A percentile compares a stretch with the other conserved stretches of the same genome.
These are phyloP conservation scores for Nothomitra cinnamomea DNA, from an alignment of 2,329 filamentous ascomycete genomes.

Conservation along the genomic window DNA sequence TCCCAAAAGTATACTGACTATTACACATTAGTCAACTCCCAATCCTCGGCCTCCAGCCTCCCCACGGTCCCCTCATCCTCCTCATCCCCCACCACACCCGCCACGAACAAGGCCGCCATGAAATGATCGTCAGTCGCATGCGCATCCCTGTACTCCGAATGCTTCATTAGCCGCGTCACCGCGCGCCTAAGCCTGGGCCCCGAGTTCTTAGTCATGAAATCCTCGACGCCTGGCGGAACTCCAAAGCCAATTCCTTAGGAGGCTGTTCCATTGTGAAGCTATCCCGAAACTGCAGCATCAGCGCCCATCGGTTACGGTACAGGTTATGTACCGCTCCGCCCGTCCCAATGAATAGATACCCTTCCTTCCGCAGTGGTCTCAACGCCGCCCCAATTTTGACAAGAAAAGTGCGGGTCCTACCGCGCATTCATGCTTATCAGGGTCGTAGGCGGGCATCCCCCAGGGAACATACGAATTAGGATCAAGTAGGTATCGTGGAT, in stretches of 20 bases:
- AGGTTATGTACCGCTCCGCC: slow-evolving; percentile 55
- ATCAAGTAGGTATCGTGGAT: slow-evolving; percentile 57
- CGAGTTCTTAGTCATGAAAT: slow-evolving; percentile 36
- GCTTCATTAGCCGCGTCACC: slow-evolving; percentile 48
- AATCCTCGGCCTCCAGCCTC: slow-evolving; percentile 39
- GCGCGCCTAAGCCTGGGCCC: slow-evolving; percentile 37
- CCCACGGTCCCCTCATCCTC: slow-evolving; percentile 28
- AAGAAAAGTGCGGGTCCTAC: slow-evolving; percentile 39
- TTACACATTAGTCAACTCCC: slow-evolving; percentile 49
- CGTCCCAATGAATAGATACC: slow-evolving; percentile 40
- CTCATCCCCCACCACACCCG: too few relatives aligned
- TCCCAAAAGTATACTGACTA: slow-evolving; percentile 38
- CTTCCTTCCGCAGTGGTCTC: slow-evolving; percentile 35
- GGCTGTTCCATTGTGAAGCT: slow-evolving; percentile 43
- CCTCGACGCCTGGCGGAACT: slow-evolving; percentile 47
- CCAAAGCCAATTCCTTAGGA: slow-evolving; percentile 41
- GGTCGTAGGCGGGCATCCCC: slow-evolving; percentile 46
- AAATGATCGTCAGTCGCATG: slow-evolving; percentile 57
- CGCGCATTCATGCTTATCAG: slow-evolving; percentile 37
- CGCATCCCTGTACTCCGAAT: slow-evolving; percentile 46
- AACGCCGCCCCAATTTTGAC: slow-evolving; percentile 40
- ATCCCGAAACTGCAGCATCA: slow-evolving; percentile 45
- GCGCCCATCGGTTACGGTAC: slow-evolving; percentile 47
- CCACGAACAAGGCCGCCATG: slow-evolving; percentile 45
- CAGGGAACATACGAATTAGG: slow-evolving; percentile 52